Percentiles rank a stretch among this genome's conserved stretches.
These are phyloP conservation scores for Fusarium coffeatum DNA, from an alignment of 2,329 filamentous ascomycete genomes.

Conservation along the genomic window DNA sequence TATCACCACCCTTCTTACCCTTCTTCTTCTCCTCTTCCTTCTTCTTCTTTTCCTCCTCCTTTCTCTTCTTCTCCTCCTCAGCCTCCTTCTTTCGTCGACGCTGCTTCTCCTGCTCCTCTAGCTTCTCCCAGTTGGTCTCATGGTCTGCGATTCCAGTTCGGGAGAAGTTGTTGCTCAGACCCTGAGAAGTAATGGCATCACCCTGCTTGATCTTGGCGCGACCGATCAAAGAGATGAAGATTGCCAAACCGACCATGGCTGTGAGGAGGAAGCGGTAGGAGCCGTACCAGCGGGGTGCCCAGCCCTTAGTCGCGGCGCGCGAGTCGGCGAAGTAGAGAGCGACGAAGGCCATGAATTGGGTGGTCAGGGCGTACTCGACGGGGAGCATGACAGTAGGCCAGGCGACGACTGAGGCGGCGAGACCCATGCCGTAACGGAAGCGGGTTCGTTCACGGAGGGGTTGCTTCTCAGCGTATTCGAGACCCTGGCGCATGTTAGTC, in stretches of 20 bases:
- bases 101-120: slow-evolving; percentile 57
- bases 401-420: slow-evolving; percentile 81
- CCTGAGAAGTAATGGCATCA: slow-evolving; percentile 47
- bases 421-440: slow-evolving; percentile 84
- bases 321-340: slow-evolving; percentile 88
- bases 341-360: slow-evolving; percentile 87
- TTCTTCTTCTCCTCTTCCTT: slow-evolving; percentile 49
- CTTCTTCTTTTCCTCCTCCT: slow-evolving; percentile 51
- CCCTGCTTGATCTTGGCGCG: slow-evolving; percentile 75
- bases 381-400: slow-evolving; percentile 92
- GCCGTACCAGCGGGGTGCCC: slow-evolving; percentile 86
- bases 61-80: slow-evolving; percentile 53
- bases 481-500: slow-evolving; percentile 59
- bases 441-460: slow-evolving; percentile 72
- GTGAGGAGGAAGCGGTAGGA: slow-evolving; percentile 94
- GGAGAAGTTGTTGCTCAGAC: slow-evolving; percentile 55
- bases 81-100: slow-evolving; percentile 54
- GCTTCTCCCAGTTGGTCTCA: slow-evolving; percentile 58
- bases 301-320: slow-evolving; percentile 77
- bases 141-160: slow-evolving; percentile 51
- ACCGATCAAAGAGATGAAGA: slow-evolving; percentile 83
- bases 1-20: slow-evolving; percentile 38
- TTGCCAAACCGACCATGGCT: slow-evolving; percentile 85
- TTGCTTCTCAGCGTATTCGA: slow-evolving; percentile 82
- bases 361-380: slow-evolving; percentile 84